Evolutionary conservation across 352 stramenopile species (phyloP).

Genomic region (Globisporangium spiculum): DNA sequence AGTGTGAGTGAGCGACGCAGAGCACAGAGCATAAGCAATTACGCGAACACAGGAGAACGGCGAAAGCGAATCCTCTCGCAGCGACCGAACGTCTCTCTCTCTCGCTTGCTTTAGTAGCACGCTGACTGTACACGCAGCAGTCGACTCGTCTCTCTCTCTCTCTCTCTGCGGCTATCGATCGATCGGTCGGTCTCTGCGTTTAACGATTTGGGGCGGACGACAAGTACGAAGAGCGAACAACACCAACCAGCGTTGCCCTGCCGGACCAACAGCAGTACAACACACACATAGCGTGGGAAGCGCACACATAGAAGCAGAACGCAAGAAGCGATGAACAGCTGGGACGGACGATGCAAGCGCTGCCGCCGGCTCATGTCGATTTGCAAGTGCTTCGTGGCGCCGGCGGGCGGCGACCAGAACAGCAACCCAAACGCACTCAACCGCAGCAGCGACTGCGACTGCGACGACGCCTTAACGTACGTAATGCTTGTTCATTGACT

Average conservation of each 20-base stretch:
- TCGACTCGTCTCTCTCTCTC: not conserved
- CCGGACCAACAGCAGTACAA: not conserved
- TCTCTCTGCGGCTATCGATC: not conserved
- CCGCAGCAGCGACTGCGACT: not conserved
- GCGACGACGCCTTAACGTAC: constrained; percentile 7
- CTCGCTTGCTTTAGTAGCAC: not conserved
- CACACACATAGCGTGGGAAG: not conserved
- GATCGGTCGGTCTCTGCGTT: not conserved
- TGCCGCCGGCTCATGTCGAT: constrained; percentile 22
- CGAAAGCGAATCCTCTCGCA: not conserved
- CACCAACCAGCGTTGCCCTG: not conserved
- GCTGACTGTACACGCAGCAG: not conserved
- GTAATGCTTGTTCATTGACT: not conserved
- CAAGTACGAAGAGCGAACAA: not conserved
- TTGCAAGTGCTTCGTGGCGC: constrained; percentile 17
- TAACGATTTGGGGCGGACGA: not conserved
- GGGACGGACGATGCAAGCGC: constrained; percentile 19
- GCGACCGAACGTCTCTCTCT: not conserved
- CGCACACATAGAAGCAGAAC: too few relatives aligned
- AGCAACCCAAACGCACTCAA: constrained; percentile 8
- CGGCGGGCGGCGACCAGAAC: constrained; percentile 10
- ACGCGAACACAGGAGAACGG: not conserved
- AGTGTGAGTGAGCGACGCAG: not conserved
- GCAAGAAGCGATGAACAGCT: constrained; percentile 11
- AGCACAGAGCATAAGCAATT: constrained; percentile 2